phyloP scores from a whole-genome alignment of 2,329 filamentous ascomycete species.

The Fusarium brevicatenulatum region DNA sequence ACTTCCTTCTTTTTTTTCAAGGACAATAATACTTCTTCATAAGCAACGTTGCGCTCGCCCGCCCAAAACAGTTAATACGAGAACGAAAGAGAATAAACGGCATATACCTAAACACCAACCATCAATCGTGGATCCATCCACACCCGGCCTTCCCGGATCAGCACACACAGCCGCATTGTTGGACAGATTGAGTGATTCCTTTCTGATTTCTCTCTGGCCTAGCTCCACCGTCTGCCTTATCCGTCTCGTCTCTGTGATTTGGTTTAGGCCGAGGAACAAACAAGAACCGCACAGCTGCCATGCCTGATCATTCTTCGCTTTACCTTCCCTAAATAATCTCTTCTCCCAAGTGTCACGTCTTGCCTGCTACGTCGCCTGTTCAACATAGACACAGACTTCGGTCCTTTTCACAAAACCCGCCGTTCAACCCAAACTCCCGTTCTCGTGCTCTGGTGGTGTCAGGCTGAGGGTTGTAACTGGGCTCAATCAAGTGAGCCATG shows the following conservation, averaged over 20 bases:
- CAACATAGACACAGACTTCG: constrained; percentile 12
- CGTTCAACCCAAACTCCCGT: neutral
- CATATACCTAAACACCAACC: constrained; percentile 34
- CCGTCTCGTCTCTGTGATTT: constrained; percentile 11
- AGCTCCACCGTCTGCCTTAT: constrained; percentile 29
- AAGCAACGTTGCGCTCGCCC: neutral
- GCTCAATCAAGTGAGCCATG: constrained; percentile 14
- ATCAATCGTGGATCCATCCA: constrained; percentile 38
- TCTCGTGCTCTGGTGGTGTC: neutral
- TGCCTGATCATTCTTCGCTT: constrained; percentile 21
- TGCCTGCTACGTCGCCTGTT: neutral
- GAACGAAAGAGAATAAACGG: constrained; percentile 6
- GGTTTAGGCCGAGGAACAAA: constrained; percentile 20
- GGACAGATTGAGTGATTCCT: constrained; percentile 15
- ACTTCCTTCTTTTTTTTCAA: neutral
- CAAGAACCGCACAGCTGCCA: constrained; percentile 9
- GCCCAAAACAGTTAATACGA: constrained; percentile 2
- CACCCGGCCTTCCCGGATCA: constrained; percentile 40
- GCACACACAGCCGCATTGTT: constrained; percentile 31
- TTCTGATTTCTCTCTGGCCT: constrained; percentile 14
- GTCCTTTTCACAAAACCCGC: constrained; percentile 4
- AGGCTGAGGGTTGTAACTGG: neutral
- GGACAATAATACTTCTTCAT: neutral
- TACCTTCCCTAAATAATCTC: constrained; percentile 21
- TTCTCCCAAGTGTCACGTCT: constrained; percentile 2